A percentile compares a stretch with the other conserved stretches of the same genome.
These are phyloP conservation scores for Puccinia hordei DNA, from an alignment of 1,284 basidiomycete genomes.

Conservation along the genomic window DNA sequence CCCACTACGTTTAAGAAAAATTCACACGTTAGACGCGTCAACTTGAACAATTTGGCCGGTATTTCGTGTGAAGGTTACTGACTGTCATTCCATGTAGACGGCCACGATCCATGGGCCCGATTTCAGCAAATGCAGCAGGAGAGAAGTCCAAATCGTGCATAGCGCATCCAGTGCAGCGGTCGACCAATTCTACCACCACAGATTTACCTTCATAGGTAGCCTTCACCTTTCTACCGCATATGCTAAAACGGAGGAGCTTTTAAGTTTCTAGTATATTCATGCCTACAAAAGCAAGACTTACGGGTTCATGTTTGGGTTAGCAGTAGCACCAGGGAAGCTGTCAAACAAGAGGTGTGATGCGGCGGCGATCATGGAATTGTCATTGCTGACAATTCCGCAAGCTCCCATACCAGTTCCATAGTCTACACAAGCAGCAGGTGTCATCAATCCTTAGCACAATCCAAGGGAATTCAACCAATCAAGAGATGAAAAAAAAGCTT, in stretches of 20 bases:
- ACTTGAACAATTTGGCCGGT: background rate
- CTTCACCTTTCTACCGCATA: constrained; percentile 41
- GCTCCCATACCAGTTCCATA: constrained; percentile 69
- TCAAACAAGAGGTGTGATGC: constrained; percentile 68
- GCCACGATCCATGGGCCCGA: constrained; percentile 63
- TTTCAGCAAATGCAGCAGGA: constrained; percentile 64
- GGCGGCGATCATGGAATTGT: constrained; percentile 67
- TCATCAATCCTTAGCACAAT: background rate
- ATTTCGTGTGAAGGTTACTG: background rate
- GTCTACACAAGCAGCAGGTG: constrained; percentile 37
- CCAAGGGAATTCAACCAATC: too few species aligned
- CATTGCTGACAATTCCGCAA: constrained; percentile 68
- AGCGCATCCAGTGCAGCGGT: constrained; percentile 68
- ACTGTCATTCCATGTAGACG: constrained; percentile 63
- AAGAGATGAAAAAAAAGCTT: background rate
- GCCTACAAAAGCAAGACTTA: background rate
- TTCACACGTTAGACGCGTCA: background rate
- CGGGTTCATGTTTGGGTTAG: constrained; percentile 69
- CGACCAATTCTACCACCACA: constrained; percentile 65
- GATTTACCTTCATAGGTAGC: constrained; percentile 60
- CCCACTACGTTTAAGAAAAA: constrained; percentile 1
- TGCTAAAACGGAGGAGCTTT: background rate
- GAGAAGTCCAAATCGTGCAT: constrained; percentile 64
- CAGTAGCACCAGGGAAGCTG: constrained; percentile 62
- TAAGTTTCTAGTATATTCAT: background rate